Evolutionary conservation across 2,329 filamentous ascomycete species (phyloP).

Genomic region (Trichoderma arundinaceum): DNA sequence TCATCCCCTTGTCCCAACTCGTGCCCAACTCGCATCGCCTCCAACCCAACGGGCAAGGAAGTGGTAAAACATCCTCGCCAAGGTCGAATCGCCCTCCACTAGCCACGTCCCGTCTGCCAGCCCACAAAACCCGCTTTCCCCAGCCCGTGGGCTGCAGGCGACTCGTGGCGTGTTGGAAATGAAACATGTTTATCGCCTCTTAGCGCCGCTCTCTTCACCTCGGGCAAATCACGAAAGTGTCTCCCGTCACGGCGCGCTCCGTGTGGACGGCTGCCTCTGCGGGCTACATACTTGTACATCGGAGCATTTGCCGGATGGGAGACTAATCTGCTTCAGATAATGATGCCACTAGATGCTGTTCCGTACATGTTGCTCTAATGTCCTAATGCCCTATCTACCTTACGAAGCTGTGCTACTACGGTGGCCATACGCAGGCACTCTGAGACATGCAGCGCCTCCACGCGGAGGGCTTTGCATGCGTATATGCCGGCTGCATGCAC

Average conservation of each 20-base stretch:
- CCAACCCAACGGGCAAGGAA: neutral
- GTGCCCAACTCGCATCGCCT: slow-evolving; percentile 9
- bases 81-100: neutral
- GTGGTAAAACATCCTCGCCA: neutral
- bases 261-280: slow-evolving; percentile 6
- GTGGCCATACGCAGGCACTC: neutral
- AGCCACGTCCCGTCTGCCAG: slow-evolving; percentile 3
- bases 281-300: too few relatives aligned
- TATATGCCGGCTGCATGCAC: neutral
- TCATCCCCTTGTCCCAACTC: slow-evolving; percentile 7
- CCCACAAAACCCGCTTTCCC: slow-evolving; percentile 15
- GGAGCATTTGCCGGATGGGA: slow-evolving; percentile 3
- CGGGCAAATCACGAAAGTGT: neutral
- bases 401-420: neutral
- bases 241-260: slow-evolving; percentile 9
- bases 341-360: neutral
- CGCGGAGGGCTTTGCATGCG: neutral
- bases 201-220: neutral
- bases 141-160: slow-evolving; percentile 12
- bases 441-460: neutral
- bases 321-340: neutral
- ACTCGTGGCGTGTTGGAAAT: slow-evolving; percentile 31
- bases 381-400: neutral
- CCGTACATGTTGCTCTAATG: neutral
- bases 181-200: slow-evolving; percentile 21